phyloP scores from a whole-genome alignment of 2,329 filamentous ascomycete species.

The Aspergillus sp. region DNA sequence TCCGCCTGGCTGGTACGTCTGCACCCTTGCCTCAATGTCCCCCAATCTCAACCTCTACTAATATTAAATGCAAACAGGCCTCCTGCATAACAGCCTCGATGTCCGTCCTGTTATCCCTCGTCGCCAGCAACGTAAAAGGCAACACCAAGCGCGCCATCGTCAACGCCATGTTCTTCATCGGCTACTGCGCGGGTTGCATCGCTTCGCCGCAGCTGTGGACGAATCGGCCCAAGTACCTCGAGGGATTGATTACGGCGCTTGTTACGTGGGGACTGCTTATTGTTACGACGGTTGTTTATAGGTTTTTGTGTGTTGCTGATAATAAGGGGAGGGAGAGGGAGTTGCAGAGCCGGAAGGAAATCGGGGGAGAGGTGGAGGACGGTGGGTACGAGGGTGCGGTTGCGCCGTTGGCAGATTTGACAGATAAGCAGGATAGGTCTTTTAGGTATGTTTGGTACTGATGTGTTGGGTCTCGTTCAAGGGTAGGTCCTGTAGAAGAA shows the following conservation, averaged over 20 bases:
- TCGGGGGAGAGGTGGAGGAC: neutral
- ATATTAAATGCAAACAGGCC: neutral
- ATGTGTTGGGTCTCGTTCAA: neutral
- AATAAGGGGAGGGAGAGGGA: conserved; percentile 1
- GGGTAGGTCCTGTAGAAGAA: no score
- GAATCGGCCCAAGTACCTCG: conserved; percentile 49
- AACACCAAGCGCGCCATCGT: conserved; percentile 57
- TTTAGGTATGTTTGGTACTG: conserved; percentile 5
- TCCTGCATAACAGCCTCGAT: conserved; percentile 47
- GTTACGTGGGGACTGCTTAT: conserved; percentile 7
- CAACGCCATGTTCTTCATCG: conserved; percentile 56
- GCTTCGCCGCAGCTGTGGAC: conserved; percentile 55
- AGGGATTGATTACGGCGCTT: conserved; percentile 49
- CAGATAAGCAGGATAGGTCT: conserved; percentile 1
- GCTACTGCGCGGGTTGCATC: conserved; percentile 55
- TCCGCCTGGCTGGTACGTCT: conserved; percentile 50
- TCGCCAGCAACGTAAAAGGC: conserved; percentile 56
- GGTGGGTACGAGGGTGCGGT: neutral
- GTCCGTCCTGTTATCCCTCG: conserved; percentile 50
- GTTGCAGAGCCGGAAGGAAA: no score
- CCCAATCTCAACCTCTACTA: conserved; percentile 26
- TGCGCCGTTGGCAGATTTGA: neutral
- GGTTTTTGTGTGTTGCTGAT: conserved; percentile 4
- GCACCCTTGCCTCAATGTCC: conserved; percentile 31
- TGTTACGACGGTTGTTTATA: neutral